These are phyloP conservation scores for Chlorella sp. DNA, from an alignment of 139 green algal species.

Conservation along the genomic window DNA sequence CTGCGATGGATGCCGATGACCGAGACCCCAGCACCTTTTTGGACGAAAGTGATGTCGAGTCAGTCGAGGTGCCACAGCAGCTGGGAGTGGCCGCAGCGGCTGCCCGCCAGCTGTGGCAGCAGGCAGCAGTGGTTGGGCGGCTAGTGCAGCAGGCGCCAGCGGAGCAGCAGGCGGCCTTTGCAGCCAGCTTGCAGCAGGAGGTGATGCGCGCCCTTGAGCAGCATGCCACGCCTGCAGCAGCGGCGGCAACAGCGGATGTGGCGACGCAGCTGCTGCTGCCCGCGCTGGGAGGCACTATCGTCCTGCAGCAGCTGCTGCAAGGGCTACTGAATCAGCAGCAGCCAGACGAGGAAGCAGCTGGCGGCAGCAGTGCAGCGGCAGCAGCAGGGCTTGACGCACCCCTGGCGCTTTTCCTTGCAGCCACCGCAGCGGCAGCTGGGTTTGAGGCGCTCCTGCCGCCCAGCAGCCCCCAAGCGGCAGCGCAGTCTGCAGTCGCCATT, in stretches of 20 bases:
- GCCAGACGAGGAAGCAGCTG: not conserved
- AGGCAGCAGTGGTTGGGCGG: not conserved
- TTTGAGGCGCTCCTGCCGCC: conserved; percentile 14
- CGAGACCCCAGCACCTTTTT: not conserved
- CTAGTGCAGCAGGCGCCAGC: conserved; percentile 5
- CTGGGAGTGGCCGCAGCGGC: not conserved
- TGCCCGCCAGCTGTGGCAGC: conserved; percentile 6
- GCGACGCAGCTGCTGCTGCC: not conserved
- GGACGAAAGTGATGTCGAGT: conserved; percentile 13
- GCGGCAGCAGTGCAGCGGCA: not conserved
- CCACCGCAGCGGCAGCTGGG: not conserved
- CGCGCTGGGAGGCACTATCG: not conserved
- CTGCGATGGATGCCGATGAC: not conserved
- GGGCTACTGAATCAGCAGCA: not conserved
- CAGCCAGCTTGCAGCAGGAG: not conserved
- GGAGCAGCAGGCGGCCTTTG: not conserved
- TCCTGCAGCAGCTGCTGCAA: conserved; percentile 22
- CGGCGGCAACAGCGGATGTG: not conserved
- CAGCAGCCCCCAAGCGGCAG: not conserved
- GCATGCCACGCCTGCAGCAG: conserved; percentile 3
- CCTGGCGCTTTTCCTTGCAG: not conserved
- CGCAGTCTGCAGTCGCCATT: not conserved
- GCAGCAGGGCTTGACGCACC: not conserved
- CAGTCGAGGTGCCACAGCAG: not conserved
- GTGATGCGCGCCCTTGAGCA: not conserved